These are phyloP conservation scores for Botryotinia globosa DNA, from an alignment of 2,329 filamentous ascomycete genomes.

Conservation along the genomic window DNA sequence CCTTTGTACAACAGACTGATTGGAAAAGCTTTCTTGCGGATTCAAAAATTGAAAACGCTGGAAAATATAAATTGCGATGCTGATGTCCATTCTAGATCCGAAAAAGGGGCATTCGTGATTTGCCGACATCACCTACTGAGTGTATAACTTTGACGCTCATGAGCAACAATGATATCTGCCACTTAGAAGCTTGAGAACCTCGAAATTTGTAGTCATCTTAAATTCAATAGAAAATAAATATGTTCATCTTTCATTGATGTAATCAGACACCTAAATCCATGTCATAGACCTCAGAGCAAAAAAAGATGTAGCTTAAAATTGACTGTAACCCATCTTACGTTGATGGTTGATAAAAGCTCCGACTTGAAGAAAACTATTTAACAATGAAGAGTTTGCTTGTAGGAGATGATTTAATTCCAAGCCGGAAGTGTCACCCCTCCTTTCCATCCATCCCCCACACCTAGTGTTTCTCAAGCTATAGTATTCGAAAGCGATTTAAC, in stretches of 20 bases:
- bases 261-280: background rate
- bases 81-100: background rate
- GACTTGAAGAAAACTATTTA: background rate
- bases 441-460: too few species aligned
- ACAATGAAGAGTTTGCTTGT: background rate
- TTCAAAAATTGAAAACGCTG: background rate
- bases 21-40: background rate
- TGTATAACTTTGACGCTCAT: background rate
- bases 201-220: background rate
- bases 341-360: background rate
- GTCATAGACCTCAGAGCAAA: too few species aligned
- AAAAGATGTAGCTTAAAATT: background rate
- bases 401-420: background rate
- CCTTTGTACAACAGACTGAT: background rate
- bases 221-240: background rate
- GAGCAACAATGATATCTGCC: background rate
- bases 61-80: background rate
- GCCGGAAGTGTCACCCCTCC: background rate
- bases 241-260: background rate
- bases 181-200: background rate
- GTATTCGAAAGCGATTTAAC: background rate
- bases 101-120: background rate
- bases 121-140: background rate
- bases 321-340: too few species aligned
- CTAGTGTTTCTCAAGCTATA: background rate